Evolutionary conservation across 495 filamentous ascomycete genomes (phyloP), one percentile per base, ranked within the genome.

Genomic region (Hamigera avellanea): DNA sequence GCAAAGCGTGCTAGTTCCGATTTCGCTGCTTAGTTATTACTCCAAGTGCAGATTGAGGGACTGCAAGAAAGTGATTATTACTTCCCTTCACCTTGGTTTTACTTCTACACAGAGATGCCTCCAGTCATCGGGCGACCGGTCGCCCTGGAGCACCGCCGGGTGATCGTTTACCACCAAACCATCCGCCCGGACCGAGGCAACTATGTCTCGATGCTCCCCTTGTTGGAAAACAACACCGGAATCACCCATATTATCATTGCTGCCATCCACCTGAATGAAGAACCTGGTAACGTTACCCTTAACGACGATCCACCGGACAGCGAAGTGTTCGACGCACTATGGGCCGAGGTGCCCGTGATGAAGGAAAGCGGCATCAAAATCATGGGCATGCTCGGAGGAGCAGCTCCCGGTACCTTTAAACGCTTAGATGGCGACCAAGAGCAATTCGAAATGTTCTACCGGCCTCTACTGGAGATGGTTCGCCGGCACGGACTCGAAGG

Each of bases 301-400:
- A 93, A 93, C 49, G 75, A 93, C 62, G 77, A 86, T 45, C 66
- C 66, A 2, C 78, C 75, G 1, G 57, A 67, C 0, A 57, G 75
- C 46, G 53, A 73, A 4, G 67, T 71, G 19, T 78, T 71, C 48
- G 51, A 62, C 23, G 63, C 62, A 0, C 62, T 86, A 21, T 89
- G 83, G 82, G 72, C 67, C 8, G 83, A 91, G 44, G 63, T 85
- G 6, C 67, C 65, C n/a, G 45, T 70, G 27, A 50, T 87, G 25
- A 74, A 86, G 46, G 57, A 57, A 15, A 56, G 60, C 23, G 83
- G 83, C 26, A 66, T 91, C 49, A 78, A 73, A 42, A 66, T 91
- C 26, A 67, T 88, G 48, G 81, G 77, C 40, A 91, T 93, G 85
- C 61, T 93, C 8, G 85, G 86, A 16, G 85, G 85, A 2, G 85